Evolutionary conservation across 805 yeast genomes (phyloP).

Genomic region (Kuraishia molischiana): DNA sequence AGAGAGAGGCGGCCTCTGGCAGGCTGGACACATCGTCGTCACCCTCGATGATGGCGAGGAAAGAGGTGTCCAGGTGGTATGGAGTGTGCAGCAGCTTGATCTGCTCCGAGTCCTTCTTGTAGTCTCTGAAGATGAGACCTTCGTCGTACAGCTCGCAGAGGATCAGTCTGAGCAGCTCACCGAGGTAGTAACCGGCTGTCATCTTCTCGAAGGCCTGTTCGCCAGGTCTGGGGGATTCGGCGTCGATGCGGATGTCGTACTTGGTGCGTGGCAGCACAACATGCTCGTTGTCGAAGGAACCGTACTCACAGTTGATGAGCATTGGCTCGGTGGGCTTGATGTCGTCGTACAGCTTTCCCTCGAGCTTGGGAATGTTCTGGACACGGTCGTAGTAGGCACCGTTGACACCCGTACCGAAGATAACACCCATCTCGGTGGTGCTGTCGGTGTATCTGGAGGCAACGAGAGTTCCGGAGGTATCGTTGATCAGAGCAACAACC

Average conservation of each 20-base stretch:
- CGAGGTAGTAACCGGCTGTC: constrained; percentile 96
- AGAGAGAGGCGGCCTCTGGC: constrained; percentile 62
- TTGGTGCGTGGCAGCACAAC: constrained; percentile 80
- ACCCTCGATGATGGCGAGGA: constrained; percentile 78
- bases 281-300: constrained; percentile 95
- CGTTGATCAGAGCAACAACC: constrained; percentile 92
- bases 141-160: constrained; percentile 63
- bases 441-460: constrained; percentile 94
- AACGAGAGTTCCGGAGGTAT: constrained; percentile 94
- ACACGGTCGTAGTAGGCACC: constrained; percentile 91
- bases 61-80: constrained; percentile 81
- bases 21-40: constrained; percentile 90
- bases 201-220: constrained; percentile 97
- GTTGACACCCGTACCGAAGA: constrained; percentile 97
- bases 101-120: constrained; percentile 36
- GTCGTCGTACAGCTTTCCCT: constrained; percentile 62
- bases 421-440: constrained; percentile 89
- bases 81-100: constrained; percentile 50
- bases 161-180: constrained; percentile 81
- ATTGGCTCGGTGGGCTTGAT: constrained; percentile 60
- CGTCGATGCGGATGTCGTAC: constrained; percentile 76
- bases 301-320: constrained; percentile 99
- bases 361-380: constrained; percentile 71
- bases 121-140: constrained; percentile 59
- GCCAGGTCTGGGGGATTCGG: constrained; percentile 91